These are phyloP conservation scores for Fraxinus ornus DNA, from an alignment of 305 asterid genomes.

Conservation along the genomic window DNA sequence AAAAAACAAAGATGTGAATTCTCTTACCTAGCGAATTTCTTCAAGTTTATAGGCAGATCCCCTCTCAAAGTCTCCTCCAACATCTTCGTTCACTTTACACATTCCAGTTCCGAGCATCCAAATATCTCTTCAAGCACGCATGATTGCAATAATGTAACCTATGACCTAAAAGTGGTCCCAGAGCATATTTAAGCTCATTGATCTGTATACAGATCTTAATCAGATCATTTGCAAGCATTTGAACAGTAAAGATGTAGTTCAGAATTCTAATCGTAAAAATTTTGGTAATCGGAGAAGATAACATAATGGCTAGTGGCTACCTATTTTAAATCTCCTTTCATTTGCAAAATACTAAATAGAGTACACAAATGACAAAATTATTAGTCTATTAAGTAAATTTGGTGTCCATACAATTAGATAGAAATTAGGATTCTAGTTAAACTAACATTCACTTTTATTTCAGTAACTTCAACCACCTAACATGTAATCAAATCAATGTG, in stretches of 20 bases:
- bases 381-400: background rate
- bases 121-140: conserved; percentile 53
- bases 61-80: conserved; percentile 25
- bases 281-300: background rate
- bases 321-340: background rate
- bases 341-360: background rate
- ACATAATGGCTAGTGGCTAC: background rate
- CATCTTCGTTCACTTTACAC: too few species aligned
- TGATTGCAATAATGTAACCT: conserved; percentile 61
- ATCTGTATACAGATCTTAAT: conserved; percentile 42
- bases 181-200: conserved; percentile 70
- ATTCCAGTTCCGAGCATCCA: too few species aligned
- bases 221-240: conserved; percentile 14
- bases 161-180: conserved; percentile 74
- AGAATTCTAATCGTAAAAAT: background rate
- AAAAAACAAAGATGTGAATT: background rate
- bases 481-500: background rate
- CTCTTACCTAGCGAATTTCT: conserved; percentile 91
- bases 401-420: background rate
- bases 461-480: background rate
- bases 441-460: background rate
- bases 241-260: background rate
- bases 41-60: conserved; percentile 78
- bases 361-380: background rate
- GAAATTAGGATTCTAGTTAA: background rate